Base-by-base conservation (phyloP, 139 green algal genomes). In the Zygnema circumcarinatum region DNA sequence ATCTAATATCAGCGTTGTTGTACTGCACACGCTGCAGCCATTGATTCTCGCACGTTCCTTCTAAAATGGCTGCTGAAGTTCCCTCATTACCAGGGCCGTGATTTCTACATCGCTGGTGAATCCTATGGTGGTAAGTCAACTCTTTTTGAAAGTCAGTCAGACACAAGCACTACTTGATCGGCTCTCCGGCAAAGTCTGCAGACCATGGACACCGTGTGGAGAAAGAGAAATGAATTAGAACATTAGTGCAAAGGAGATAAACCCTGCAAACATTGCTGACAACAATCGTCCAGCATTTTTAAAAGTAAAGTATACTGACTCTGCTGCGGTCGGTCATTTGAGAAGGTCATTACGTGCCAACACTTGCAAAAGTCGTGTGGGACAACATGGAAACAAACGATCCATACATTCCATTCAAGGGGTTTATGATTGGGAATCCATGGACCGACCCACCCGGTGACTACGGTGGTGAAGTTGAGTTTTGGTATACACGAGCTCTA, bases 71-170 rank as follows among this genome's bases (percentile, higher is more conserved):
- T 84, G 40, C 33, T n/a, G n/a, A 47, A 53, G 16, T 78, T 52
- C 41, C 78, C 78, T 32, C 39, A 31, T 16, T 84, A 29, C 78
- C 25, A 29, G 40, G 0, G 78, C 33, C 62, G 78, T 20, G 78
- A 84, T n/a, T 84, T 84, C 78, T 84, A 84, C 78, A 25, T 84
- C 41, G 78, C 78, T 3, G 78, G 78, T 47, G 78, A 84, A 53
- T 76, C 52, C 78, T 84, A 84, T 78, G 78, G 52, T 36, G 78
- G 78, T 84, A 76, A 81, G 74, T 29, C 25, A 25, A 72, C 54
- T 33, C 54, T 33, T n/a, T n/a, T n/a, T n/a, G n/a, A n/a, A n/a
- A n/a, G n/a, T n/a, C n/a, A n/a, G n/a, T n/a, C n/a, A n/a, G n/a
- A n/a, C n/a, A n/a, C n/a, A n/a, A n/a, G n/a, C n/a, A n/a, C n/a